Conservation (phyloP, 495 filamentous ascomycete genomes). For the Neurospora tetraspora region DNA sequence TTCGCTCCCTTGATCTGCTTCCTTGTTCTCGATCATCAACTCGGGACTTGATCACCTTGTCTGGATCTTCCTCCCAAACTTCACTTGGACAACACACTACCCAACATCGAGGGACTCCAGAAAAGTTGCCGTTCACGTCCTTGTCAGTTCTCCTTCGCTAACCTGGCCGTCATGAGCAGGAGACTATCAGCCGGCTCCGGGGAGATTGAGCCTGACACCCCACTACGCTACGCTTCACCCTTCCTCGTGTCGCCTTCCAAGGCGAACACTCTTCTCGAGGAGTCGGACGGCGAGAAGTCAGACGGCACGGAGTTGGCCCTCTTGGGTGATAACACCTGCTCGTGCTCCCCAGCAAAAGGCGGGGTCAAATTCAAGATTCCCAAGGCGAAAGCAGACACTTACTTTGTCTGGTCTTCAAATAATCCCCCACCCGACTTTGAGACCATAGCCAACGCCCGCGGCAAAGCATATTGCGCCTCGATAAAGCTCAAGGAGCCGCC, state of each 20-base stretch:
- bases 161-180: neutral
- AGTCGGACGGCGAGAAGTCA: neutral
- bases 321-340: neutral
- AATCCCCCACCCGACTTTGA: neutral
- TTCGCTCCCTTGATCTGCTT: neutral
- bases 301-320: neutral
- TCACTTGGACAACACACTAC: neutral
- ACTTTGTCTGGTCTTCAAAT: neutral
- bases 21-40: neutral
- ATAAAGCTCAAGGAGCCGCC: neutral
- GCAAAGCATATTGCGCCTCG: neutral
- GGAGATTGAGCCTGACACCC: neutral
- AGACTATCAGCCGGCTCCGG: neutral
- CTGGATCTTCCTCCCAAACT: neutral
- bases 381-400: neutral
- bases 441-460: neutral
- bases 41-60: neutral
- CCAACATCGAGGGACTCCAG: neutral
- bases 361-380: neutral
- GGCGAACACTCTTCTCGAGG: neutral
- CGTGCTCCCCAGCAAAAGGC: neutral
- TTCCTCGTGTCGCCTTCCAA: neutral
- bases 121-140: neutral
- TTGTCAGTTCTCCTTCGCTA: neutral
- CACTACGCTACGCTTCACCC: neutral